Base-by-base conservation (phyloP, 805 yeast species). In the Cyberlindnera japonica region DNA sequence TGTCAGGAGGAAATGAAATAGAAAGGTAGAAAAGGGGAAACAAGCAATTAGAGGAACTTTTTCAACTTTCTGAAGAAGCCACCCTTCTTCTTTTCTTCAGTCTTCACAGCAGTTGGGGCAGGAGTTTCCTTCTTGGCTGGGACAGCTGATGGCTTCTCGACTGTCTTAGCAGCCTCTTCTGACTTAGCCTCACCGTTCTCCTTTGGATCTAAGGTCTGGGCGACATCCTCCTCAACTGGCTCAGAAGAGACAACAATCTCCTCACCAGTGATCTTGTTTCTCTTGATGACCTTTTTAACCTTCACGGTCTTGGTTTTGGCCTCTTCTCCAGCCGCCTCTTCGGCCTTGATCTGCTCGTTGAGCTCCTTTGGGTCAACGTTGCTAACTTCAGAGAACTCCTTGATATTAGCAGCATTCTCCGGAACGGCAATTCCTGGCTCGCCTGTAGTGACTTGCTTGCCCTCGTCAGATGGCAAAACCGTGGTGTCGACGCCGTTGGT, bases 381-480 rank as follows among this genome's bases (percentile, higher is more conserved):
- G 37, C 69, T 53, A 18, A 79, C 70, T 50, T 78, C 74, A 34
- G 64, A 62, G 55, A 88, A 83, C 35, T 79, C 95, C 44, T 74
- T 68, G 53, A 86, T 75, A n/a, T 77, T 71, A 32, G 71, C 73
- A 15, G 86, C 72, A 55, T 83, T 74, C 30, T 65, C 54, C 35
- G 91, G 91, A 50, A 83, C 59, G 27, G 68, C 79, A 49, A 81
- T 67, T 31, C 90, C 90, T 23, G 88, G 83, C 57, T 81, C 86
- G 32, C 83, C 82, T 40, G 72, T 49, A 8, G 71, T 59, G 43
- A 65, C 64, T 36, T 71, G 71, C 35, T 62, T 40, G 19, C 67
- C 70, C 47, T 71, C 76, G 4, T 33, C 15, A 3, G 70, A 57
- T 33, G 80, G 79, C 61, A 73, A 41, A 17, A 74, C 79, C 11